These are phyloP conservation scores for Rosa lucieae DNA, from an alignment of 306 rosid species.

Conservation along the genomic window DNA sequence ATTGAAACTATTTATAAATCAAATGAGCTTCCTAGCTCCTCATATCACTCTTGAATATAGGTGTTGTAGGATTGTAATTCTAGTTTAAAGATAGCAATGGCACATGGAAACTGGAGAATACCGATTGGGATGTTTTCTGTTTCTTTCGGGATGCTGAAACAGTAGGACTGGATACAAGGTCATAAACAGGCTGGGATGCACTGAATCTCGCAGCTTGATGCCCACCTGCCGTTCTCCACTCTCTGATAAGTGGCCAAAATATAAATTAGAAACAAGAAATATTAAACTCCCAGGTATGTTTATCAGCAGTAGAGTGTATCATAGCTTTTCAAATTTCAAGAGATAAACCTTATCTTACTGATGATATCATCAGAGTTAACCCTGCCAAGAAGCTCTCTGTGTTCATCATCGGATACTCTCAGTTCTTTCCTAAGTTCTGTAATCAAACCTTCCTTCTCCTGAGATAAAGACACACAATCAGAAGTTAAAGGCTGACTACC, in stretches of 20 bases:
- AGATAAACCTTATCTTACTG: slow-evolving; percentile 61
- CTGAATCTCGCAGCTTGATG: slow-evolving; percentile 69
- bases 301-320: slow-evolving; percentile 1
- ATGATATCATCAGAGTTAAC: slow-evolving; percentile 89
- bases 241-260: slow-evolving; percentile 50
- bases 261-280: slow-evolving; percentile 21
- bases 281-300: slow-evolving; percentile 4
- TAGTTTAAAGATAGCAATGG: slow-evolving; percentile 23
- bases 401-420: slow-evolving; percentile 97
- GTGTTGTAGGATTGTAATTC: slow-evolving; percentile 10
- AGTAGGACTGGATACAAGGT: slow-evolving; percentile 69
- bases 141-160: slow-evolving; percentile 85
- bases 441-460: slow-evolving; percentile 98
- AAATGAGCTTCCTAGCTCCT: slow-evolving; percentile 28
- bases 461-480: slow-evolving; percentile 27
- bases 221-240: slow-evolving; percentile 81
- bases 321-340: slow-evolving; percentile 21
- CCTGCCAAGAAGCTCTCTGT: slow-evolving; percentile 79
- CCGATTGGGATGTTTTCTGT: slow-evolving; percentile 76
- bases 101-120: slow-evolving; percentile 35
- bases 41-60: slow-evolving; percentile 23
- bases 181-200: slow-evolving; percentile 64
- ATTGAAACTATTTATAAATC: background rate
- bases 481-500: slow-evolving; percentile 17
- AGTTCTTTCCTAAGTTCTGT: slow-evolving; percentile 97